Percentiles rank a stretch among this genome's conserved stretches.
These are phyloP conservation scores for Neospora caninum DNA, from an alignment of 169 alveolate genomes.

Conservation along the genomic window DNA sequence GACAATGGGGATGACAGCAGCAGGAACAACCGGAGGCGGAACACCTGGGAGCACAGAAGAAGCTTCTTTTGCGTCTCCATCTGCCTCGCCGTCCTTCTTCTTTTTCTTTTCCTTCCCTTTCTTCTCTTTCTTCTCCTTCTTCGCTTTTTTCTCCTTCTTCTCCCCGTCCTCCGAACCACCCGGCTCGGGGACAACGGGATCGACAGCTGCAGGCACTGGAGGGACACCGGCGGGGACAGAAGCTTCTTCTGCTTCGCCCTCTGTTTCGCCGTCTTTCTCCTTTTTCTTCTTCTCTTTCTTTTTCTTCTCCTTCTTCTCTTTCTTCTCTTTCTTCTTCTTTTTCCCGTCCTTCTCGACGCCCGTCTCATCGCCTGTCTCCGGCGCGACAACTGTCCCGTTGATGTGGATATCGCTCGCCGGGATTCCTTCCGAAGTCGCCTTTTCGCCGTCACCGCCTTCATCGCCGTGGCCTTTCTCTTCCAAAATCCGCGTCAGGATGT, in stretches of 20 bases:
- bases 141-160: slow-evolving; percentile 5
- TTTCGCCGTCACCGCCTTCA: background rate
- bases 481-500: background rate
- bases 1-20: background rate
- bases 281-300: slow-evolving; percentile 16
- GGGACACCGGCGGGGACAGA: background rate
- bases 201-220: background rate
- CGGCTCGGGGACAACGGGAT: background rate
- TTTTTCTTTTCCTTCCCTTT: background rate
- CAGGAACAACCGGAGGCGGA: background rate
- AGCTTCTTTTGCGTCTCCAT: background rate
- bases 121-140: slow-evolving; percentile 31
- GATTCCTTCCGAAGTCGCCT: background rate
- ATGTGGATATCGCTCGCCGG: background rate
- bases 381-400: background rate
- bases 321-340: slow-evolving; percentile 27
- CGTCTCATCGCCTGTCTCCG: background rate
- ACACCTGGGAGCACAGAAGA: background rate
- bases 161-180: background rate
- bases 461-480: background rate
- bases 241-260: background rate
- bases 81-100: background rate
- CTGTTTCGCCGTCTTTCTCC: background rate
- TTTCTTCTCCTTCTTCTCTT: slow-evolving; percentile 23
- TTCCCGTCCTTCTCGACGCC: background rate